These are phyloP conservation scores for Capsicum pubescens DNA, from an alignment of 257 asterid genomes.

Conservation along the genomic window DNA sequence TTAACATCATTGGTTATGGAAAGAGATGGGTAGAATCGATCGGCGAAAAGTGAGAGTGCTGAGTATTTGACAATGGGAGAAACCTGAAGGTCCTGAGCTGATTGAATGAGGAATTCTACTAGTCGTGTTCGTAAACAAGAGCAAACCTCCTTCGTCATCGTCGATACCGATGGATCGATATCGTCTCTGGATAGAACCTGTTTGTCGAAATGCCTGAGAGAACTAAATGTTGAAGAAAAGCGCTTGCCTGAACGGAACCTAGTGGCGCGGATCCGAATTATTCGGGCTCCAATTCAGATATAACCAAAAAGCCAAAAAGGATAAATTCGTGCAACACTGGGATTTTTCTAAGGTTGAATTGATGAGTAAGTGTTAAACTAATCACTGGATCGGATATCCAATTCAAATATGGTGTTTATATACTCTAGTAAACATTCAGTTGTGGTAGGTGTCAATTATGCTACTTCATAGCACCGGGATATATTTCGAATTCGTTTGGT, in stretches of 20 bases:
- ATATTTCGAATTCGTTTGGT: too few relatives aligned
- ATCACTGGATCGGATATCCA: background rate
- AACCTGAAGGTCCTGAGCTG: slow-evolving; percentile 52
- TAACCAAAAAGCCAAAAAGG: too few relatives aligned
- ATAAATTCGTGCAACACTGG: background rate
- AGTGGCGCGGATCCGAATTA: too few relatives aligned
- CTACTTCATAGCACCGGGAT: too few relatives aligned
- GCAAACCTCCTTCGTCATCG: slow-evolving; percentile 26
- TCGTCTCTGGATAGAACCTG: background rate
- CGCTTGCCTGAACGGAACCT: too few relatives aligned
- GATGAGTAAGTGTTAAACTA: background rate
- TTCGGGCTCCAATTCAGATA: too few relatives aligned
- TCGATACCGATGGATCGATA: slow-evolving; percentile 2
- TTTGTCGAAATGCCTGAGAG: background rate
- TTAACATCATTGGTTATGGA: slow-evolving; percentile 36
- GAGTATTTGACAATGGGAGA: slow-evolving; percentile 78
- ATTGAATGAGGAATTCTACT: slow-evolving; percentile 42
- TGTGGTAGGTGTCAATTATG: too few relatives aligned
- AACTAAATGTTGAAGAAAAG: slow-evolving; percentile 1
- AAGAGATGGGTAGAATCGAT: slow-evolving; percentile 73
- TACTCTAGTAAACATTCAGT: background rate
- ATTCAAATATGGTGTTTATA: background rate
- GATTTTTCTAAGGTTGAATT: background rate
- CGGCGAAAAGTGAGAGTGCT: slow-evolving; percentile 70
- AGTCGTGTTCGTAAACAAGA: slow-evolving; percentile 37